These are phyloP conservation scores for Lipomyces yarrowii DNA, from an alignment of 1,139 yeast species.

Conservation along the genomic window DNA sequence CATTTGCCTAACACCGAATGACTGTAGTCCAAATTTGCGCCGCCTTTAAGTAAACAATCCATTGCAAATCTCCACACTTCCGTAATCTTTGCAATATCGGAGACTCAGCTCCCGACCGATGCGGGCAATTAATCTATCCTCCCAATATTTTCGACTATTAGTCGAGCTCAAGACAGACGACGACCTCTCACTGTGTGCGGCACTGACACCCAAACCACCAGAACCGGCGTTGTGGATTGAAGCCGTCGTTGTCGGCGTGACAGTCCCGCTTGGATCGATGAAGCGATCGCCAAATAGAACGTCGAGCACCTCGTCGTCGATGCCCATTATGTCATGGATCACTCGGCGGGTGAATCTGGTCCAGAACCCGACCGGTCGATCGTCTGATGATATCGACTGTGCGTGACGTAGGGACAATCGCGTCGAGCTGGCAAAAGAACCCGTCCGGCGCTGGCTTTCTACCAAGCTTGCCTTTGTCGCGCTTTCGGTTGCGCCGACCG, in stretches of 20 bases:
- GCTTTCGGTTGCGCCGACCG: background rate
- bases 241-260: conserved; percentile 3
- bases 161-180: conserved; percentile 20
- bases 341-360: conserved; percentile 25
- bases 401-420: background rate
- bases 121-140: conserved; percentile 24
- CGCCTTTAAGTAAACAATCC: conserved; percentile 20
- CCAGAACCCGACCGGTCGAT: conserved; percentile 20
- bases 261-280: conserved; percentile 6
- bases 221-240: background rate
- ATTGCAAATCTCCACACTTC: conserved; percentile 24
- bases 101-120: conserved; percentile 22
- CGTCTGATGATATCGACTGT: background rate
- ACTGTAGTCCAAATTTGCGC: background rate
- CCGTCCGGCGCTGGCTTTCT: conserved; percentile 4
- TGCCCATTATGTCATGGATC: conserved; percentile 28
- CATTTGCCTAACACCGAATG: background rate
- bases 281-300: conserved; percentile 28
- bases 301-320: conserved; percentile 30
- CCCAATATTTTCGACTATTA: conserved; percentile 25
- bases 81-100: conserved; percentile 25
- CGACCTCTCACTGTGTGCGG: conserved; percentile 14
- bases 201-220: background rate
- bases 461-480: conserved; percentile 2
- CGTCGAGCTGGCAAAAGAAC: conserved; percentile 3